Percentiles rank a stretch among this genome's conserved stretches.
Conservation (phyloP, 306 rosid species). For the Astragalus glycyphyllos region DNA sequence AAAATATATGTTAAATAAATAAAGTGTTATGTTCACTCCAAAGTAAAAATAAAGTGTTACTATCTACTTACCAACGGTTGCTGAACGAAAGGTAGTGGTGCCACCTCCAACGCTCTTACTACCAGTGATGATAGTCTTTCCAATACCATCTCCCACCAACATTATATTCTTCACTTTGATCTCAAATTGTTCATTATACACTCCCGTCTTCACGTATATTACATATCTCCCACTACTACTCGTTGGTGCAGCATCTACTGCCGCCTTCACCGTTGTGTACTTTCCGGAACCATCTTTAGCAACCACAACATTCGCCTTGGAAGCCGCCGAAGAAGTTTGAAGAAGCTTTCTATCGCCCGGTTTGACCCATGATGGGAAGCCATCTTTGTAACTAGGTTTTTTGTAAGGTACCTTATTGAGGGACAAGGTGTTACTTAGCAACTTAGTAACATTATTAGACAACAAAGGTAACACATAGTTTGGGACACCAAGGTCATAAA, state of each 20-base stretch:
- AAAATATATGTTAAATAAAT: too few species aligned
- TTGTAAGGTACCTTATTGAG: slow-evolving; percentile 51
- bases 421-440: slow-evolving; percentile 70
- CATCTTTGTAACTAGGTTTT: slow-evolving; percentile 40
- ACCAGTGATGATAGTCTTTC: slow-evolving; percentile 78
- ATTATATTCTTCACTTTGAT: slow-evolving; percentile 62
- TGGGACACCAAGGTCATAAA: slow-evolving; percentile 61
- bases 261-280: slow-evolving; percentile 59
- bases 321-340: slow-evolving; percentile 61
- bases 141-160: slow-evolving; percentile 89
- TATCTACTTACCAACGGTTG: slow-evolving; percentile 76
- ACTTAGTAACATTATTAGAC: slow-evolving; percentile 66
- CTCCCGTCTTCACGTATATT: slow-evolving; percentile 77
- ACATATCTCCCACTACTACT: slow-evolving; percentile 70
- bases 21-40: too few species aligned
- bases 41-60: not conserved
- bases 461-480: slow-evolving; percentile 49
- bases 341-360: slow-evolving; percentile 73
- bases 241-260: slow-evolving; percentile 56
- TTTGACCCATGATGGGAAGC: slow-evolving; percentile 76
- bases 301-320: slow-evolving; percentile 65
- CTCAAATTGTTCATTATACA: slow-evolving; percentile 70
- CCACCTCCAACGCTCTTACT: slow-evolving; percentile 95
- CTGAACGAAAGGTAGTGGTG: slow-evolving; percentile 73
- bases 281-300: slow-evolving; percentile 82